Evolutionary conservation across 495 filamentous ascomycete species (phyloP).

Genomic region (Durotheca rogersii): DNA sequence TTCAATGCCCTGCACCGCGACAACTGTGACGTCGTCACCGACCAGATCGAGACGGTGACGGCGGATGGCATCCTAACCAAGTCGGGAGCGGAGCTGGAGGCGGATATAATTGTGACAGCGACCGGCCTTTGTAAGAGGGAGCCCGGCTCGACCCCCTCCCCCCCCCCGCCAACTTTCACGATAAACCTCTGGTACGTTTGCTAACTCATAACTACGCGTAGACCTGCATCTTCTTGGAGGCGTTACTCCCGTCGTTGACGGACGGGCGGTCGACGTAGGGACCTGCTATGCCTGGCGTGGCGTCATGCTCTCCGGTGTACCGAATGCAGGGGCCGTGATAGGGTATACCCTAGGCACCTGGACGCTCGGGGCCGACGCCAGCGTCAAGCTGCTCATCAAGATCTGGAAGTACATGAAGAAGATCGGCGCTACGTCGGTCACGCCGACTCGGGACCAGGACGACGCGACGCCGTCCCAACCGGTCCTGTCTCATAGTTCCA

Average conservation of each 20-base stretch:
- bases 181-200: too few species aligned
- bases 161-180: too few species aligned
- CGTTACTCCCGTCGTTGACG: slow-evolving; percentile 55
- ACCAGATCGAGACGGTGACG: slow-evolving; percentile 63
- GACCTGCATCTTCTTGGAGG: slow-evolving; percentile 58
- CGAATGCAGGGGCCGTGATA: slow-evolving; percentile 39
- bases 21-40: slow-evolving; percentile 66
- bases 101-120: slow-evolving; percentile 75
- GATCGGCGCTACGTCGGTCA: slow-evolving; percentile 33
- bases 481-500: slow-evolving; percentile 33
- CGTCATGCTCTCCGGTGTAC: slow-evolving; percentile 42
- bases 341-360: slow-evolving; percentile 55
- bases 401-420: slow-evolving; percentile 42
- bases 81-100: slow-evolving; percentile 57
- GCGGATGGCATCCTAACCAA: slow-evolving; percentile 57
- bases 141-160: too few species aligned
- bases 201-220: not conserved
- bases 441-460: slow-evolving; percentile 27
- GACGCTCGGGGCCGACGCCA: slow-evolving; percentile 50
- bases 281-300: slow-evolving; percentile 54
- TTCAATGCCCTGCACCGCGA: slow-evolving; percentile 59
- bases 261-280: slow-evolving; percentile 50
- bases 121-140: slow-evolving; percentile 59
- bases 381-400: slow-evolving; percentile 36
- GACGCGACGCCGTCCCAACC: slow-evolving; percentile 22